phyloP scores from a whole-genome alignment of 2,329 filamentous ascomycete species.

The Aureobasidium sp. region DNA sequence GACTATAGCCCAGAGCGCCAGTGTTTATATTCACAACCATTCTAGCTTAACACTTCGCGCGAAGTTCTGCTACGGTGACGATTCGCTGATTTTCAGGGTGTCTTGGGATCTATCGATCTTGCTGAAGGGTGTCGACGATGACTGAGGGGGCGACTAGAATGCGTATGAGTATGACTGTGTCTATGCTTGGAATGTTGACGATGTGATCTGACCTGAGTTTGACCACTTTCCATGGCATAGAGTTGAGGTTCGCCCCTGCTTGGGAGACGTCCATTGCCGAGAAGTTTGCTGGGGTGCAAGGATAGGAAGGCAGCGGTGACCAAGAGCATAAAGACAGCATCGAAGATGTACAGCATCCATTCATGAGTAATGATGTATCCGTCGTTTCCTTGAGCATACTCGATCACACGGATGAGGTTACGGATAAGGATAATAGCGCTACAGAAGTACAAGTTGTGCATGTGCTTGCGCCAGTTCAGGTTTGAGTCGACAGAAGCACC shows the following conservation, averaged over 20 bases:
- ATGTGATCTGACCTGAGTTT: background rate
- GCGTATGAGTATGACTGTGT: background rate
- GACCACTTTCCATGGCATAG: conserved; percentile 8
- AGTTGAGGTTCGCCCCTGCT: background rate
- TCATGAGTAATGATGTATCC: conserved; percentile 40
- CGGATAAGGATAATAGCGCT: conserved; percentile 42
- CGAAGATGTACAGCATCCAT: conserved; percentile 31
- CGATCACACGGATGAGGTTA: conserved; percentile 41
- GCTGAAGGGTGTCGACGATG: background rate
- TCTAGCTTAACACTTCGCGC: background rate
- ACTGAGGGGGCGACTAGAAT: background rate
- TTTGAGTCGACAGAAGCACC: conserved; percentile 18
- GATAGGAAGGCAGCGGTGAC: conserved; percentile 20
- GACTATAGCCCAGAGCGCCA: background rate
- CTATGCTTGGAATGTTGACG: background rate
- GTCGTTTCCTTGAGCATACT: conserved; percentile 39
- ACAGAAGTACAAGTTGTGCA: conserved; percentile 37
- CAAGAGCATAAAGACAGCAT: conserved; percentile 31
- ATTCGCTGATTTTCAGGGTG: background rate
- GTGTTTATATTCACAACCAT: background rate
- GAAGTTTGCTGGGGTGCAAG: conserved; percentile 11
- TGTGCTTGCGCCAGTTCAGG: conserved; percentile 30
- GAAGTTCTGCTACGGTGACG: background rate
- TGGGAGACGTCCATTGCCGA: background rate
- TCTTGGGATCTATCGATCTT: background rate